Conservation (phyloP, 108 stramenopile genomes). For the Fistulifera pelliculosa region DNA sequence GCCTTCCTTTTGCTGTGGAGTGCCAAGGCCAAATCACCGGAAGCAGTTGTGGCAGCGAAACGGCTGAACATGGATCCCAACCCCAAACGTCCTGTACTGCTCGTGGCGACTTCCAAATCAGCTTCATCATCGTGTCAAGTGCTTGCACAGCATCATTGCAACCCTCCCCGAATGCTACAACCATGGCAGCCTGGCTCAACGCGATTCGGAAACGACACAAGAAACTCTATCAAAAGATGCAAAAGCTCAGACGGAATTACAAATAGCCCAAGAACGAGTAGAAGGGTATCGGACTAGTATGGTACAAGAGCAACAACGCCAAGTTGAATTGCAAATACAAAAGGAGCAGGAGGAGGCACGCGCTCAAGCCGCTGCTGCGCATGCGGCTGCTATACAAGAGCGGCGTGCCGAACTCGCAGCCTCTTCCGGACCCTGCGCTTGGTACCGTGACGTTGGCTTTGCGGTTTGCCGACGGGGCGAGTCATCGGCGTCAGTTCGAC, state of each 20-base stretch:
- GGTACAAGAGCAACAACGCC: slow-evolving; percentile 37
- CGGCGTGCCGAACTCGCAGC: slow-evolving; percentile 38
- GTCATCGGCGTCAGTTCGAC: slow-evolving; percentile 44
- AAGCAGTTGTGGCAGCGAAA: slow-evolving; percentile 41
- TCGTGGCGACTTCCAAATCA: slow-evolving; percentile 48
- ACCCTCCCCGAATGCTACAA: slow-evolving; percentile 53
- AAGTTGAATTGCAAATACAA: slow-evolving; percentile 26
- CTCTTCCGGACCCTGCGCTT: slow-evolving; percentile 21
- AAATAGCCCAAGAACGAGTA: slow-evolving; percentile 42
- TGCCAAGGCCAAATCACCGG: slow-evolving; percentile 42
- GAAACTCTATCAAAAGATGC: slow-evolving; percentile 53
- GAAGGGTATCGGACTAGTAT: slow-evolving; percentile 49
- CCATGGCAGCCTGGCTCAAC: slow-evolving; percentile 56
- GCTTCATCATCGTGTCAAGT: slow-evolving; percentile 9
- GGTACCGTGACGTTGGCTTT: neutral
- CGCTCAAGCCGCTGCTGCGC: slow-evolving; percentile 24
- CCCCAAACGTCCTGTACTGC: slow-evolving; percentile 37
- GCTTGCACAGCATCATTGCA: slow-evolving; percentile 73
- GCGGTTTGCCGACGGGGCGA: neutral
- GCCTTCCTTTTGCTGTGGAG: slow-evolving; percentile 64
- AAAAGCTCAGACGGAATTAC: slow-evolving; percentile 35
- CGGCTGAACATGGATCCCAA: slow-evolving; percentile 45
- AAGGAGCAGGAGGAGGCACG: slow-evolving; percentile 22
- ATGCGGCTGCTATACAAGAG: slow-evolving; percentile 22
- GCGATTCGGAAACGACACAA: slow-evolving; percentile 56